These are phyloP conservation scores for Lepiota venenata DNA, from an alignment of 768 basidiomycete genomes.

Conservation along the genomic window DNA sequence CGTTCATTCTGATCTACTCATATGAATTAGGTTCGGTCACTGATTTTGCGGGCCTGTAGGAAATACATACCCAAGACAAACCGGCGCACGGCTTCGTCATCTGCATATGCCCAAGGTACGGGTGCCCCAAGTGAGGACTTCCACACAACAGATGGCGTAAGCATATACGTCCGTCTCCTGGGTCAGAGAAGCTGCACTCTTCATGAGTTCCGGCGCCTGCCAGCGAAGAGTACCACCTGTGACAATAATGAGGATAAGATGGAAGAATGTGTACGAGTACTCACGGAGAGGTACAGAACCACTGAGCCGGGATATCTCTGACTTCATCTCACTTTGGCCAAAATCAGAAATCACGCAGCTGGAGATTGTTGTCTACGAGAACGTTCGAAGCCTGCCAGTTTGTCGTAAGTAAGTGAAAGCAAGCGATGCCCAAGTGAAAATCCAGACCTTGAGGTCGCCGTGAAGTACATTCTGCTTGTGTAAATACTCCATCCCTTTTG, in stretches of 20 bases:
- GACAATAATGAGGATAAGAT: neutral
- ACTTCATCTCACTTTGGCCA: slow-evolving; percentile 78
- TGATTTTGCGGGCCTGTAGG: slow-evolving; percentile 5
- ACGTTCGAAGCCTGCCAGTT: slow-evolving; percentile 61
- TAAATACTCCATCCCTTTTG: slow-evolving; percentile 79
- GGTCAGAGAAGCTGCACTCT: slow-evolving; percentile 43
- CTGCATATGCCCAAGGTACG: slow-evolving; percentile 53
- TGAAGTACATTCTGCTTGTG: slow-evolving; percentile 69
- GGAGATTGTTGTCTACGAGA: slow-evolving; percentile 62
- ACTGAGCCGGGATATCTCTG: slow-evolving; percentile 61
- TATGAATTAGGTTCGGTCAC: slow-evolving; percentile 6
- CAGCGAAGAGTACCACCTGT: slow-evolving; percentile 66
- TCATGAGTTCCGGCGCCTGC: slow-evolving; percentile 68
- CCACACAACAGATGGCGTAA: slow-evolving; percentile 62
- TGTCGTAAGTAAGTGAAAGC: neutral
- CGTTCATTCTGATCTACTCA: slow-evolving; percentile 46
- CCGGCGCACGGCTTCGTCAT: slow-evolving; percentile 48
- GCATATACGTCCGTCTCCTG: slow-evolving; percentile 64
- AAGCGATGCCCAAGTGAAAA: neutral
- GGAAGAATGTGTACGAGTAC: slow-evolving; percentile 18
- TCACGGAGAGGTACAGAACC: slow-evolving; percentile 45
- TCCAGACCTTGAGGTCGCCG: slow-evolving; percentile 73
- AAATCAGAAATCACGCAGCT: slow-evolving; percentile 81
- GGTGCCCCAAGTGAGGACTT: slow-evolving; percentile 59
- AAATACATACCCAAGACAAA: slow-evolving; percentile 43